Conservation (phyloP, 495 filamentous ascomycete species). For the Talaromyces adpressus region DNA sequence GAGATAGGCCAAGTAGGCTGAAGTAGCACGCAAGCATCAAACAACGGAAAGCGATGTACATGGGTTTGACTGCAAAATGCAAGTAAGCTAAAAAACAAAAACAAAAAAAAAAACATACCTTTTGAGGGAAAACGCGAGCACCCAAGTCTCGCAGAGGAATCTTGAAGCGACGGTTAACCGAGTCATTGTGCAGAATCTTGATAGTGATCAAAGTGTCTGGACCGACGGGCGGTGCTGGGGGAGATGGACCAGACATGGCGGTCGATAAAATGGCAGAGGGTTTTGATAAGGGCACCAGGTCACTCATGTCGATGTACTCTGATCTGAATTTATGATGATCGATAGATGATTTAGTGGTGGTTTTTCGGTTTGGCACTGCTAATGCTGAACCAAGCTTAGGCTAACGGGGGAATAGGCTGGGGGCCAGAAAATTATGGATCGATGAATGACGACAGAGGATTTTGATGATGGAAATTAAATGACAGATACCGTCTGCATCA, state of each 20-base stretch:
- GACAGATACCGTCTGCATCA: background rate
- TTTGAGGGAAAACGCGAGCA: constrained; percentile 65
- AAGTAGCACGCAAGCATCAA: background rate
- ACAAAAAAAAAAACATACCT: constrained; percentile 72
- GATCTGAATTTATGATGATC: background rate
- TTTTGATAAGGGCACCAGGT: background rate
- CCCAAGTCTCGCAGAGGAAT: constrained; percentile 81
- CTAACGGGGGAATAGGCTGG: constrained; percentile 38
- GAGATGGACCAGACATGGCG: constrained; percentile 16
- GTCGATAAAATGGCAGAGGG: background rate
- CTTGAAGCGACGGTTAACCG: constrained; percentile 75
- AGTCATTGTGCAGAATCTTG: constrained; percentile 70
- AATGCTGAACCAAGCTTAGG: background rate
- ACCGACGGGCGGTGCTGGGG: constrained; percentile 34
- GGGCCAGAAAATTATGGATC: constrained; percentile 11
- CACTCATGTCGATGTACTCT: background rate
- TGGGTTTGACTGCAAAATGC: background rate
- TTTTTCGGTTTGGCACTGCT: constrained; percentile 17
- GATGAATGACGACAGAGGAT: background rate
- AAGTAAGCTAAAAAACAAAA: constrained; percentile 12
- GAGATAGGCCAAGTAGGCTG: constrained; percentile 1
- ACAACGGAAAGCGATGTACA: background rate
- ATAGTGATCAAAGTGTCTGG: constrained; percentile 76
- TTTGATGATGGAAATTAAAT: background rate
- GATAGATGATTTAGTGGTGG: background rate